Evolutionary conservation across 2,329 filamentous ascomycete species (phyloP), one percentile per base, ranked within the genome.

Genomic region (Pseudogymnoascus sp.): DNA sequence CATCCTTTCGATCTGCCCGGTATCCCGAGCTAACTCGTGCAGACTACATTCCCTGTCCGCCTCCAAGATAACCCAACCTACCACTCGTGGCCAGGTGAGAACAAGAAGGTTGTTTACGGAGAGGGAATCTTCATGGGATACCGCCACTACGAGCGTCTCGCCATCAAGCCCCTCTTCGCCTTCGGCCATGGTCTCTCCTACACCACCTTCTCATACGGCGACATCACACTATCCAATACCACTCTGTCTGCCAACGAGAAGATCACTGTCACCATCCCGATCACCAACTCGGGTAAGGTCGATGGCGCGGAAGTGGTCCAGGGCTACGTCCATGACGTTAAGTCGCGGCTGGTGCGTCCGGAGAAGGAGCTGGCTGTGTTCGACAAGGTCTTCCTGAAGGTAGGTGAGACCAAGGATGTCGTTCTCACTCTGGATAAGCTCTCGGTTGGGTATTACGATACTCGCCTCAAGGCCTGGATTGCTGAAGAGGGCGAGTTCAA

Each of bases 101-200:
- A 89, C 71, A 75, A 83, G 59, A 81, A 84, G 67, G 86, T 88
- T 0, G 73, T 87, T 1, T 91, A 91, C 70, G 87, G 87, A 61
- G 89, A 92, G 73, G 88, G 87, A 13, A 75, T 91, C 11, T 89
- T 86, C 74, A 83, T 91, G 62, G 89, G 89, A 2, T 91, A 92
- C 75, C 77, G 84, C 17, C 86, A 89, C 74, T 91, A 89, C 73
- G 88, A 92, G 69, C 82, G 82, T 19, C 76, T 79, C 11, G 78
- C 78, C 26, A 80, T 87, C 60, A 75, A 79, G 4, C 85, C 86
- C 0, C 78, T 88, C 0, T 91, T 90, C 75, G 80, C 87, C 29
- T 91, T 91, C 67, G 89, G 89, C 10, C 87, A 90, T 71, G 88
- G 89, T 1, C 79, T 91, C 7, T 88, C 86, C 0, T 92, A 91